Percentiles rank a stretch among this genome's conserved stretches.
Conservation (phyloP, 805 yeast genomes). For the Blastobotrys robertii region DNA sequence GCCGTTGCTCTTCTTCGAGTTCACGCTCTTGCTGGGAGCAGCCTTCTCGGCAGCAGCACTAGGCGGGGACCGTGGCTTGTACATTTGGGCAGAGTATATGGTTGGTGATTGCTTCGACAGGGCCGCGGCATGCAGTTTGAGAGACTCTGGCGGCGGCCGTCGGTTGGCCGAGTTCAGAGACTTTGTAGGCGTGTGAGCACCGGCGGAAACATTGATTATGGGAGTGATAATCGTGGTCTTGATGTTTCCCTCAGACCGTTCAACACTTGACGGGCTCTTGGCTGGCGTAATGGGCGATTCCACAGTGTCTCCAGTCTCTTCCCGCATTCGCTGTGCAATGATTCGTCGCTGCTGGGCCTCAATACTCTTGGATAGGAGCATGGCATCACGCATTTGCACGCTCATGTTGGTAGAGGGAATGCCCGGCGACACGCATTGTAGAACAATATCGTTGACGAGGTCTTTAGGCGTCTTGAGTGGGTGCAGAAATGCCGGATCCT, state of each 20-base stretch:
- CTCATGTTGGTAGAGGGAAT: conserved; percentile 14
- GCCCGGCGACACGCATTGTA: conserved; percentile 25
- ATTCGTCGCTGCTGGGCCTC: conserved; percentile 22
- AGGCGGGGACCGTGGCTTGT: conserved; percentile 3
- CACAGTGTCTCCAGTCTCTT: conserved; percentile 6
- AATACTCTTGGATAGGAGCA: conserved; percentile 17
- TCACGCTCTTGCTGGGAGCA: background rate
- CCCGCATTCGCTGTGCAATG: conserved; percentile 18
- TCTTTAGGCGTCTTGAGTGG: conserved; percentile 19
- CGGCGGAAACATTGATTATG: background rate
- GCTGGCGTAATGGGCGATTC: background rate
- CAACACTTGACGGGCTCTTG: background rate
- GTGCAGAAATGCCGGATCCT: background rate
- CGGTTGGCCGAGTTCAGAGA: background rate
- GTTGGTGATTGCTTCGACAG: too few relatives aligned
- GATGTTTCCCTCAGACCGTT: background rate
- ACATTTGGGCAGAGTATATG: too few relatives aligned
- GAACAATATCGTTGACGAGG: conserved; percentile 23
- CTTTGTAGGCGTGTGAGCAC: background rate
- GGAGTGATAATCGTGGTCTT: background rate
- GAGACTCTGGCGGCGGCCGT: conserved; percentile 3
- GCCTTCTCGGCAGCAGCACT: conserved; percentile 4
- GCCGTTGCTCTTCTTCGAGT: background rate
- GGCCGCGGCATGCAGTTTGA: background rate
- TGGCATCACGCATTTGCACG: conserved; percentile 16